phyloP scores from a whole-genome alignment of 306 rosid genomes.

The Mimosa bimucronata region DNA sequence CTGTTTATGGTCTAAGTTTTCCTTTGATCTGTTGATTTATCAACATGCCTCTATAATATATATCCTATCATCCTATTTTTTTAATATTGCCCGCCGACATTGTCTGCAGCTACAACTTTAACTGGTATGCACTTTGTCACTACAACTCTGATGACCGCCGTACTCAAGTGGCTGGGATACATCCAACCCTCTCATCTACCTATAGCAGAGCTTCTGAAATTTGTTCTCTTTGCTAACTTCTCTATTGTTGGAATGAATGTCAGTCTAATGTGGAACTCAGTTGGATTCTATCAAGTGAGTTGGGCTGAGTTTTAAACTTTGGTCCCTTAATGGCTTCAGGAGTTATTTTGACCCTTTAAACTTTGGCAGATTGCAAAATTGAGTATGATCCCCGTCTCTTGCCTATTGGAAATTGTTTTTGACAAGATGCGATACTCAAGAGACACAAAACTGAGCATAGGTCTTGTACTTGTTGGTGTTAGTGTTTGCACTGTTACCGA shows the following conservation, averaged over 20 bases:
- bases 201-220: slow-evolving; percentile 73
- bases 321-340: slow-evolving; percentile 28
- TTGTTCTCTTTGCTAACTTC: slow-evolving; percentile 86
- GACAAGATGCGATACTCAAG: slow-evolving; percentile 87
- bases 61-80: slow-evolving; percentile 9
- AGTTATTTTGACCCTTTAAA: slow-evolving; percentile 36
- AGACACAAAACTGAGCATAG: slow-evolving; percentile 84
- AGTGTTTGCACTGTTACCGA: slow-evolving; percentile 88
- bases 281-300: slow-evolving; percentile 92
- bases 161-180: slow-evolving; percentile 74
- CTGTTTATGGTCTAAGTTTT: slow-evolving; percentile 29
- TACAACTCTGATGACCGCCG: slow-evolving; percentile 70
- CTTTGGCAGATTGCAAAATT: slow-evolving; percentile 79
- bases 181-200: slow-evolving; percentile 84
- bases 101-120: slow-evolving; percentile 84
- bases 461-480: slow-evolving; percentile 73
- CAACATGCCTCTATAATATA: neutral
- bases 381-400: slow-evolving; percentile 91
- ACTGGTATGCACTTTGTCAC: slow-evolving; percentile 86
- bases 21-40: slow-evolving; percentile 14
- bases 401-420: slow-evolving; percentile 76
- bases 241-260: slow-evolving; percentile 93
- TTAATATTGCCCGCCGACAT: slow-evolving; percentile 28
- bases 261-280: slow-evolving; percentile 96
- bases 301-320: slow-evolving; percentile 31